Percentiles rank a stretch among this genome's conserved stretches.
These are phyloP conservation scores for Suhomyces kilbournensis DNA, from an alignment of 805 yeast species.

Conservation along the genomic window DNA sequence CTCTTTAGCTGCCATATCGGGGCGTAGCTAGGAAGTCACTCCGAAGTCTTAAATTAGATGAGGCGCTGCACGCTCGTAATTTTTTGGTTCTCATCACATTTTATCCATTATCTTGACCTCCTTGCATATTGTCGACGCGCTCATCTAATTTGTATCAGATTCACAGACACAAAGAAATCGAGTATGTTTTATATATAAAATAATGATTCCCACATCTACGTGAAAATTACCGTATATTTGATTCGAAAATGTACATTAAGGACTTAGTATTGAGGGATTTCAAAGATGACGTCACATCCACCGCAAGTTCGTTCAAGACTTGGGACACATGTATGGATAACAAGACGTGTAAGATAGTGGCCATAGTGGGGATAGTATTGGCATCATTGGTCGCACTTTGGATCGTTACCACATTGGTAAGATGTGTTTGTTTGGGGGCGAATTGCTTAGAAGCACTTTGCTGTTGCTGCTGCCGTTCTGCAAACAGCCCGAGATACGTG, in stretches of 20 bases:
- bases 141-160: not conserved
- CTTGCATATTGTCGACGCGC: not conserved
- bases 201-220: not conserved
- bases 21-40: not conserved
- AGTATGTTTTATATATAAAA: not conserved
- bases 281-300: constrained; percentile 22
- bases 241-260: constrained; percentile 8
- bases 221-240: not conserved
- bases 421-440: constrained; percentile 56
- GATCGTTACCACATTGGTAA: constrained; percentile 52
- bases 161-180: not conserved
- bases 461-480: constrained; percentile 46
- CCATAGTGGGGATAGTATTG: constrained; percentile 66
- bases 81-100: not conserved
- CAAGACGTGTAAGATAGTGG: constrained; percentile 69
- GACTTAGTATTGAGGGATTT: constrained; percentile 5
- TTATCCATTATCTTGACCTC: not conserved
- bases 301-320: constrained; percentile 52
- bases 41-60: not conserved
- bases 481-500: constrained; percentile 12
- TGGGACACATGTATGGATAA: constrained; percentile 85
- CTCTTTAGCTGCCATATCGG: not conserved
- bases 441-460: constrained; percentile 41
- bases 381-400: constrained; percentile 55
- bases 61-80: not conserved